Conservation (phyloP, 2,329 filamentous ascomycete genomes). For the Colletotrichum acutatum region DNA sequence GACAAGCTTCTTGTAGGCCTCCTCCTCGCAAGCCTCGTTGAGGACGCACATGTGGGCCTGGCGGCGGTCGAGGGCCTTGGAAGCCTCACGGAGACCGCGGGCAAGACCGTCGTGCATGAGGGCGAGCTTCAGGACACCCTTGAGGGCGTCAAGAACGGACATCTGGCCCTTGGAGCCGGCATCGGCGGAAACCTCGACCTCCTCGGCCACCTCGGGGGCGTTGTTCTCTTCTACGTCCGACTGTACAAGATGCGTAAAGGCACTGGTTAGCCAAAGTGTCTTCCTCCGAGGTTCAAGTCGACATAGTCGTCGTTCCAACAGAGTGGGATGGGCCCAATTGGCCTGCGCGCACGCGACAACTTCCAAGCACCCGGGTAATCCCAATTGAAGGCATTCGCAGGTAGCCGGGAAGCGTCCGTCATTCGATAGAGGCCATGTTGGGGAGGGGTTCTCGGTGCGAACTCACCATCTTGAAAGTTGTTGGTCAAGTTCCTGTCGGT, state of each 20-base stretch:
- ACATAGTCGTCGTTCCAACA: neutral
- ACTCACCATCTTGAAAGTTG: slow-evolving; percentile 70
- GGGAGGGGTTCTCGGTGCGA: slow-evolving; percentile 12
- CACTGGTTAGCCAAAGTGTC: slow-evolving; percentile 35
- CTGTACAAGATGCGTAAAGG: slow-evolving; percentile 57
- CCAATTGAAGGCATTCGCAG: neutral
- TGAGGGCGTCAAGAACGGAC: slow-evolving; percentile 97
- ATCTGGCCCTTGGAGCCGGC: slow-evolving; percentile 90
- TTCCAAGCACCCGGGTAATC: neutral
- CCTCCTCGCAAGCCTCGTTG: slow-evolving; percentile 99
- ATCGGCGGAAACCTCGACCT: slow-evolving; percentile 97
- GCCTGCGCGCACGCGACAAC: neutral
- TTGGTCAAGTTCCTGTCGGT: slow-evolving; percentile 64
- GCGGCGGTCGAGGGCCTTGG: slow-evolving; percentile 98
- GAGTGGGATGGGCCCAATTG: neutral
- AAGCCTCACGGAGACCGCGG: slow-evolving; percentile 96
- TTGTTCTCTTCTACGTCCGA: slow-evolving; percentile 99
- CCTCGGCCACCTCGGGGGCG: slow-evolving; percentile 83
- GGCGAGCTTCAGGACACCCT: slow-evolving; percentile 98
- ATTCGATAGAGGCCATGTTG: neutral
- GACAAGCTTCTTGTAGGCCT: slow-evolving; percentile 99
- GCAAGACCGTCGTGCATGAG: slow-evolving; percentile 99
- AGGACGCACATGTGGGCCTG: slow-evolving; percentile 99
- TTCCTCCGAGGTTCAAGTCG: neutral
- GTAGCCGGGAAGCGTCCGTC: no score